Percentiles rank a stretch among this genome's conserved stretches.
phyloP scores from a whole-genome alignment of 805 yeast genomes.

The Grigorovia humatica region DNA sequence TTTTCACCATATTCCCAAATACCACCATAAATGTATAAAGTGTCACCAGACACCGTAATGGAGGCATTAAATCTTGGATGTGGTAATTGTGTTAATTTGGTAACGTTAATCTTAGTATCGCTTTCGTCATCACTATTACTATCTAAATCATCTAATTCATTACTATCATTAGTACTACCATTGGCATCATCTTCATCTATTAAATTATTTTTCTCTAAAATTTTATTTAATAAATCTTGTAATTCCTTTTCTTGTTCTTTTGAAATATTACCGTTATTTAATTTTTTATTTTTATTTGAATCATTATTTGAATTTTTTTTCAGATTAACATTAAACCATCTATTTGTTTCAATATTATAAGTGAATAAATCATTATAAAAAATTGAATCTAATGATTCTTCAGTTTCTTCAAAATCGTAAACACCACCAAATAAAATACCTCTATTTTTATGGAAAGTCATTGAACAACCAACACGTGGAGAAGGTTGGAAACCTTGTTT shows the following conservation, averaged over 20 bases:
- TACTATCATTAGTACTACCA: slow-evolving; percentile 29
- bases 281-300: slow-evolving; percentile 34
- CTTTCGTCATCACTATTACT: slow-evolving; percentile 26
- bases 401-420: slow-evolving; percentile 89
- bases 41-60: slow-evolving; percentile 76
- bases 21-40: slow-evolving; percentile 79
- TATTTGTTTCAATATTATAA: slow-evolving; percentile 73
- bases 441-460: slow-evolving; percentile 74
- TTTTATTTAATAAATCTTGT: slow-evolving; percentile 68
- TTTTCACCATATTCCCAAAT: slow-evolving; percentile 81
- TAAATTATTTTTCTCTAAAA: slow-evolving; percentile 63
- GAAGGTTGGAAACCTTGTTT: slow-evolving; percentile 87
- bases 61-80: slow-evolving; percentile 85
- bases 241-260: slow-evolving; percentile 63
- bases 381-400: slow-evolving; percentile 75
- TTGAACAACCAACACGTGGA: slow-evolving; percentile 88
- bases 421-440: slow-evolving; percentile 95
- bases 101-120: slow-evolving; percentile 23
- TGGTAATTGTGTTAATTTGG: slow-evolving; percentile 47
- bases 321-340: slow-evolving; percentile 63
- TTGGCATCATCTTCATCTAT: slow-evolving; percentile 42
- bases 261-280: slow-evolving; percentile 36
- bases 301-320: slow-evolving; percentile 10
- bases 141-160: slow-evolving; percentile 22
- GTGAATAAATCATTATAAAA: slow-evolving; percentile 75